phyloP scores from a whole-genome alignment of 2,329 filamentous ascomycete genomes.

The Ascochyta viciae-villosae region DNA sequence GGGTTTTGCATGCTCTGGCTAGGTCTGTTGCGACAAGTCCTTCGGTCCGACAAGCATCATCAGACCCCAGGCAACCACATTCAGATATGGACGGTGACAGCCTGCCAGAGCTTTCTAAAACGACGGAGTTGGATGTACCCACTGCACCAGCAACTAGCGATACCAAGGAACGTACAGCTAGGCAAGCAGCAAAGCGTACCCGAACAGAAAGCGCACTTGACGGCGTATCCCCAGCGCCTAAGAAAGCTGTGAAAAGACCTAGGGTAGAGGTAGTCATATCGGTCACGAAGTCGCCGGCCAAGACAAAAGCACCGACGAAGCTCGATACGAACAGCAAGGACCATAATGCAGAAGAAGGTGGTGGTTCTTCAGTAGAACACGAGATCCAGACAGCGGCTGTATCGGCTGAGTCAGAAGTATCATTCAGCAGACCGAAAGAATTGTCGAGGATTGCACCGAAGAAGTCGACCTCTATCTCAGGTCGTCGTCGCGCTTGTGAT shows the following conservation, averaged over 20 bases:
- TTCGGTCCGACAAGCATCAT: not conserved
- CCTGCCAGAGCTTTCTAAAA: not conserved
- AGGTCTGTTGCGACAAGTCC: not conserved
- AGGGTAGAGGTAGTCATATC: not conserved
- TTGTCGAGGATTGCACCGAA: not conserved
- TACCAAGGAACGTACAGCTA: not conserved
- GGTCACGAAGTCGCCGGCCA: not conserved
- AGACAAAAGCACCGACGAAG: not conserved
- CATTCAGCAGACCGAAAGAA: not conserved
- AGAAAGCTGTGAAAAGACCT: not conserved
- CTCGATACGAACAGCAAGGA: too few species aligned
- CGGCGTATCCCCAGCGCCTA: conserved; percentile 13
- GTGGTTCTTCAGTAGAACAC: not conserved
- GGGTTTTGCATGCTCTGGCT: not conserved
- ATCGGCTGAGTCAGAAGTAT: not conserved
- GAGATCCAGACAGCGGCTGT: not conserved
- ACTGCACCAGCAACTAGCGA: not conserved
- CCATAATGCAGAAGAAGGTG: not conserved
- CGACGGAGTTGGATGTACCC: not conserved
- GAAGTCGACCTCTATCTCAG: not conserved
- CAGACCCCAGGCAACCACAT: not conserved
- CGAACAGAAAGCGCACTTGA: conserved; percentile 10
- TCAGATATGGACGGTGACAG: not conserved
- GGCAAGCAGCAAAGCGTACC: conserved; percentile 9
- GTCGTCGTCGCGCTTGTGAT: not conserved